Percentiles rank a stretch among this genome's conserved stretches.
Conservation (phyloP, 495 filamentous ascomycete genomes). For the Penicillium canariense region DNA sequence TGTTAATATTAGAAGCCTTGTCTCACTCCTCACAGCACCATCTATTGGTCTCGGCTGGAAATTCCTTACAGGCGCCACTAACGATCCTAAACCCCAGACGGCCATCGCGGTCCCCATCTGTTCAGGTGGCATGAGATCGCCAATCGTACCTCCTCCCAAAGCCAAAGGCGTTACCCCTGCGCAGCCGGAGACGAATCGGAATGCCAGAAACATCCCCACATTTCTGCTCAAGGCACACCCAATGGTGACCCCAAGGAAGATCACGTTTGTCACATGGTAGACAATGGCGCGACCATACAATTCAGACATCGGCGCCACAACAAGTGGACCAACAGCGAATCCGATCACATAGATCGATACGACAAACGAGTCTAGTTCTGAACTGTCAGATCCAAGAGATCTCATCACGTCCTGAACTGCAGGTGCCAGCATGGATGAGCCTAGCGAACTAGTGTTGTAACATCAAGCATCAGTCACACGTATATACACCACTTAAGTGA, state of each 20-base stretch:
- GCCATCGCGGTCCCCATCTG: no score
- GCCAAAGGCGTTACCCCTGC: neutral
- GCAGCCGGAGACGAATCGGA: neutral
- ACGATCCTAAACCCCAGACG: no score
- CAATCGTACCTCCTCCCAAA: no score
- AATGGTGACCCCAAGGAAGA: slow-evolving; percentile 3
- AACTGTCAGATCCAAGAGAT: neutral
- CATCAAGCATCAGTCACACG: neutral
- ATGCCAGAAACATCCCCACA: no score
- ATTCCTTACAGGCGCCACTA: no score
- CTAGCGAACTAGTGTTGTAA: neutral
- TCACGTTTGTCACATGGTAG: slow-evolving; percentile 4
- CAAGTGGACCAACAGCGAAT: slow-evolving; percentile 1
- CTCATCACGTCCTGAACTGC: slow-evolving; percentile 2
- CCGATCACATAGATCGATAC: slow-evolving; percentile 1
- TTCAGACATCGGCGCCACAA: slow-evolving; percentile 8
- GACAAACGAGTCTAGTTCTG: neutral
- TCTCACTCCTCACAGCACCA: slow-evolving; percentile 28
- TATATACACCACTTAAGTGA: neutral
- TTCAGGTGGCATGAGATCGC: no score
- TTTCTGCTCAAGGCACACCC: slow-evolving; percentile 1
- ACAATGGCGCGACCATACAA: neutral
- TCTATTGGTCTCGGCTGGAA: no score
- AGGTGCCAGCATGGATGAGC: slow-evolving; percentile 7
- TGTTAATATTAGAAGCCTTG: no score